A percentile compares a stretch with the other conserved stretches of the same genome.
phyloP scores from a whole-genome alignment of 129 eudicot species.

The Lactuca sativa region DNA sequence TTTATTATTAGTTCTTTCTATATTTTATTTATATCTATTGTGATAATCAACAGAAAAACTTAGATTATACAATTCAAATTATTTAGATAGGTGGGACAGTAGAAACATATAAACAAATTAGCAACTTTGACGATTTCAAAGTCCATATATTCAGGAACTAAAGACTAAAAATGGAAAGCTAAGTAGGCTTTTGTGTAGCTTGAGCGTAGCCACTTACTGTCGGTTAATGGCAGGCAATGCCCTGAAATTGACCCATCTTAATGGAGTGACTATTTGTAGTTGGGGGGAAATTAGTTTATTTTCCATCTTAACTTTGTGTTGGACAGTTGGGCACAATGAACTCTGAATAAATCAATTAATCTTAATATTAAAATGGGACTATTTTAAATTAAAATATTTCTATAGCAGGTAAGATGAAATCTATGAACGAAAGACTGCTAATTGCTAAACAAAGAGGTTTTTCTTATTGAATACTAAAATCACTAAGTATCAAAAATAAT shows the following conservation, averaged over 20 bases:
- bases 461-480: too few species aligned
- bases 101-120: too few species aligned
- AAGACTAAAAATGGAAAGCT: constrained; percentile 32
- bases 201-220: constrained; percentile 15
- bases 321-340: not conserved
- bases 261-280: not conserved
- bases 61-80: not conserved
- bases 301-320: not conserved
- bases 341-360: not conserved
- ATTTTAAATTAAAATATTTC: constrained; percentile 5
- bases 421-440: not conserved
- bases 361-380: not conserved
- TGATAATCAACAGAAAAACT: not conserved
- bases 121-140: not conserved
- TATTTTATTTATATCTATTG: too few species aligned
- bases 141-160: constrained; percentile 28
- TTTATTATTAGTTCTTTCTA: too few species aligned
- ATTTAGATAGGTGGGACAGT: too few species aligned
- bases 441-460: not conserved
- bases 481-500: not conserved
- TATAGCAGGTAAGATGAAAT: not conserved
- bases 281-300: not conserved
- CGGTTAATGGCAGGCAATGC: constrained; percentile 37
- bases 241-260: constrained; percentile 20
- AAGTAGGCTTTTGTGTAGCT: constrained; percentile 20